Evolutionary conservation across 257 asterid species (phyloP).

Genomic region (Solanum infundibuliforme): DNA sequence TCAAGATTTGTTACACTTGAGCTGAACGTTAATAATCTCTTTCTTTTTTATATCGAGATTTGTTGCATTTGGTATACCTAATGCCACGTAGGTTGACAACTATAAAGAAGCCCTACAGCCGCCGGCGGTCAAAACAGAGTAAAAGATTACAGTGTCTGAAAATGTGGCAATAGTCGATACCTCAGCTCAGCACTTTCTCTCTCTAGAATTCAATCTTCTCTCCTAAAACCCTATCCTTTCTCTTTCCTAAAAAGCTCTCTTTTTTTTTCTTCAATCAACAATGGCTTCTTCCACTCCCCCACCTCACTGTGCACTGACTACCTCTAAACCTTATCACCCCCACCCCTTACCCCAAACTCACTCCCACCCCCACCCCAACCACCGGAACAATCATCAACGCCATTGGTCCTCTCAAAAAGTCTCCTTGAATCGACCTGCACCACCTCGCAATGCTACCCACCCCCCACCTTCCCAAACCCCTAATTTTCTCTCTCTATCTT

Average conservation of each 20-base stretch:
- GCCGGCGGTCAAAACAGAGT: not conserved
- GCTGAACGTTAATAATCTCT: too few species aligned
- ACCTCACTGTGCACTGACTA: slow-evolving; percentile 63
- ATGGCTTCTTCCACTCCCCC: slow-evolving; percentile 97
- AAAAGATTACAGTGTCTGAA: not conserved
- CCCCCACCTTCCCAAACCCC: slow-evolving; percentile 11
- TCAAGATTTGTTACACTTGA: too few species aligned
- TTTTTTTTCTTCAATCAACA: not conserved
- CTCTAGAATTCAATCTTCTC: not conserved
- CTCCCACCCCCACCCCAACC: slow-evolving; percentile 37
- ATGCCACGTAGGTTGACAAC: not conserved
- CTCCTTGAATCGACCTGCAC: slow-evolving; percentile 32
- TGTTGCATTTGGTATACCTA: not conserved
- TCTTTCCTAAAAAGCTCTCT: not conserved
- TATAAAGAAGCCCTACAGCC: not conserved
- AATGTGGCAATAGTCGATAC: not conserved
- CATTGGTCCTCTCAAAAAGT: slow-evolving; percentile 37
- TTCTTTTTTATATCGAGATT: too few species aligned
- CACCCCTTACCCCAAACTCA: slow-evolving; percentile 33
- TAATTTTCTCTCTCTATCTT: slow-evolving; percentile 31
- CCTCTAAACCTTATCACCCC: slow-evolving; percentile 63
- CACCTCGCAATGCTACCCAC: slow-evolving; percentile 22
- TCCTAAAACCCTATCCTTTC: not conserved
- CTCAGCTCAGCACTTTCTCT: not conserved
- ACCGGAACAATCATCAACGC: slow-evolving; percentile 14